Base-by-base conservation (phyloP, 1,284 basidiomycete species). In the Cutaneotrichosporon arboriforme region DNA sequence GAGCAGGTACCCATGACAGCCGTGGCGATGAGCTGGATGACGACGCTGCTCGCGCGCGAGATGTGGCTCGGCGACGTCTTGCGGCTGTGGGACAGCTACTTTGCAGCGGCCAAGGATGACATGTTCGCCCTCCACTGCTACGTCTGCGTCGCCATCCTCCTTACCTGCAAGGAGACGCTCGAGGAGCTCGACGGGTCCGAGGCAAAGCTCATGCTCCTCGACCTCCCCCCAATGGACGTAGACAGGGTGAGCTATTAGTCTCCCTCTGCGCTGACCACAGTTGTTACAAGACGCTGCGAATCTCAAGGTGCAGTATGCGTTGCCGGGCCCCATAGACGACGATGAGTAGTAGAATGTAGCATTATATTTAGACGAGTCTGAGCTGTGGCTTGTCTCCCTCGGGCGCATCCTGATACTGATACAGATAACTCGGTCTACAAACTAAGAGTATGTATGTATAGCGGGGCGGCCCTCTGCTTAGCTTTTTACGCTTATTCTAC, bases 81-180 rank as follows among this genome's bases (percentile, higher is more conserved):
- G 23, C 51, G 73, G 8, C 54, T 74, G 21, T 74, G 73, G 73
- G 73, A 73, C 52, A 61, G 70, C 4, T 75, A 73, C 49, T 63
- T 75, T 22, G 70, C 73, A 4, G 58, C 67, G 0, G 26, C 5
- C 26, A 5, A 10, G 7, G 65, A 70, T 22, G 66, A 72, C 57
- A 73, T 70, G 64, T 75, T 75, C 42, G 61, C 62, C 10, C 58
- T 73, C 23, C 73, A 75, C 51, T 71, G 69, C 46, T 75, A 73
- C 43, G 70, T 73, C 15, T 75, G 72, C 44, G 72, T 75, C 1
- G 66, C 70, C 1, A 68, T 75, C 14, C 51, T 75, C 2, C 55
- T 63, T 13, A 73, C 73, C 3, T 73, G 70, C 47, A 72, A 70
- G 59, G 73, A 75, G 69, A 70, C 68, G 1, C 59, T 73, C 18